Conservation (phyloP, 140 eudicot genomes). For the Flaveria floridana region DNA sequence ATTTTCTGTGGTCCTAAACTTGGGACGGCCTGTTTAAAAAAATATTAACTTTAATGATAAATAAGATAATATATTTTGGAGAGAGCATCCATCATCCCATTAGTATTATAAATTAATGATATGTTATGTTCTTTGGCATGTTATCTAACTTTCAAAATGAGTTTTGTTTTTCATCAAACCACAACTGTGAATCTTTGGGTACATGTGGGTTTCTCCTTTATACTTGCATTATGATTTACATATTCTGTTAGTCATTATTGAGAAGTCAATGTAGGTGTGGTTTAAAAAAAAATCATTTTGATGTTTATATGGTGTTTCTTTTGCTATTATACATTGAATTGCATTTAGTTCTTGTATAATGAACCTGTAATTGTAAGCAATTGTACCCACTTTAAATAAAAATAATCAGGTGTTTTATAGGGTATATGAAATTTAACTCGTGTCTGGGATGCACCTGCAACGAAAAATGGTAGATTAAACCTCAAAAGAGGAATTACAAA, state of each 20-base stretch:
- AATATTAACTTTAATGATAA: no score
- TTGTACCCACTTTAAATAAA: neutral
- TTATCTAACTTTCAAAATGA: neutral
- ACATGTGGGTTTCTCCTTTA: neutral
- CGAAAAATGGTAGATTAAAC: no score
- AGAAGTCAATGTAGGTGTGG: neutral
- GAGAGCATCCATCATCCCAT: neutral
- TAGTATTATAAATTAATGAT: neutral
- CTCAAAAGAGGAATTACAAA: no score
- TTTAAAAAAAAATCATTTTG: neutral
- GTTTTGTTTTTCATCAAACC: neutral
- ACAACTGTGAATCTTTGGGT: neutral
- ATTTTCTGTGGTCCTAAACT: neutral
- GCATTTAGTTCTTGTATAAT: neutral
- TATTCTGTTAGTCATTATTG: neutral
- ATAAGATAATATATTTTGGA: no score
- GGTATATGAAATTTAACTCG: no score
- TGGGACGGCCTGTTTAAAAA: neutral
- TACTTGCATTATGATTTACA: neutral
- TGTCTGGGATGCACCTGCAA: no score
- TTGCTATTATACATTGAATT: neutral
- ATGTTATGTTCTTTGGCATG: neutral
- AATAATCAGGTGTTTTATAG: neutral
- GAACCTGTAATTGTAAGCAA: neutral
- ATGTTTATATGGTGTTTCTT: neutral